Percentiles rank a stretch among this genome's conserved stretches.
Conservation (phyloP, 192 early-diverging fungal species). For the Allomyces macrogynus region DNA sequence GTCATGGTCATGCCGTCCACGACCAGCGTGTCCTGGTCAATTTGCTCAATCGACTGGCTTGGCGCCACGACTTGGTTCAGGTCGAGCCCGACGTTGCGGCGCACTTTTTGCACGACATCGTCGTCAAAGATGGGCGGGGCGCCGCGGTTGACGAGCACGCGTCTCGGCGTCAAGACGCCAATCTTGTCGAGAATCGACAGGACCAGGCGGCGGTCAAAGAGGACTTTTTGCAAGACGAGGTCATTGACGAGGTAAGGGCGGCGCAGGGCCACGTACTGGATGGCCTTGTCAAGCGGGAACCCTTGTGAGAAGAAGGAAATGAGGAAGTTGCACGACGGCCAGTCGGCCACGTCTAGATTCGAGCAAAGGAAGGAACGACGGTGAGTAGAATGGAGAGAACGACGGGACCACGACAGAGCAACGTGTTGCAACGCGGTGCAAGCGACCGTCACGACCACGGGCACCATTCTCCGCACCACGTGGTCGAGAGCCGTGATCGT, state of each 20-base stretch:
- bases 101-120: constrained; percentile 29
- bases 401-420: neutral
- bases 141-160: constrained; percentile 50
- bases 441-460: neutral
- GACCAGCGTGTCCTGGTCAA: constrained; percentile 48
- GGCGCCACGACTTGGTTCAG: constrained; percentile 13
- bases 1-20: constrained; percentile 43
- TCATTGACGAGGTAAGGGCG: constrained; percentile 82
- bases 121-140: constrained; percentile 35
- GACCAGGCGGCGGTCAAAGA: constrained; percentile 80
- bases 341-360: too few species aligned
- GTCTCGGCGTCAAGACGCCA: constrained; percentile 59
- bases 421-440: neutral
- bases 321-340: too few species aligned
- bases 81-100: constrained; percentile 23
- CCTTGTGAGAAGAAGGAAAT: too few species aligned
- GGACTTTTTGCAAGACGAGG: constrained; percentile 61
- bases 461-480: neutral
- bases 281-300: constrained; percentile 81
- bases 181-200: constrained; percentile 56
- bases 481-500: neutral
- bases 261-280: constrained; percentile 63
- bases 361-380: too few species aligned
- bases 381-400: constrained; percentile 1
- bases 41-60: constrained; percentile 5